Evolutionary conservation across 371 early-diverging fungal genomes (phyloP).

Genomic region (Apophysomyces variabilis): DNA sequence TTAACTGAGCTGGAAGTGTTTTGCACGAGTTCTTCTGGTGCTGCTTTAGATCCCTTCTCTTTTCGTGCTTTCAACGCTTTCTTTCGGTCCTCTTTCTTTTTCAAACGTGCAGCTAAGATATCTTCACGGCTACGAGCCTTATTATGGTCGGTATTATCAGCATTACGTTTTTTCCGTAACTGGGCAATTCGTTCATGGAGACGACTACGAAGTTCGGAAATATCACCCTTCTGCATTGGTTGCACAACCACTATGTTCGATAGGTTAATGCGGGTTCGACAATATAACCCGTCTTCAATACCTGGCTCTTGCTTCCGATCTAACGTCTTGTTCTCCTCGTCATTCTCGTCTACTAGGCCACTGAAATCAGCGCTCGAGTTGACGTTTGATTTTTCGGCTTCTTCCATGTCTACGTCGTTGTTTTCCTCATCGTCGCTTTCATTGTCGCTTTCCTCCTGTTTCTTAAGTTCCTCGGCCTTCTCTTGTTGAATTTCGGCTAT

Average conservation of each 20-base stretch:
- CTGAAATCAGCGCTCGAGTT: constrained; percentile 33
- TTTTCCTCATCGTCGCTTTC: constrained; percentile 25
- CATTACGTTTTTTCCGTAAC: constrained; percentile 74
- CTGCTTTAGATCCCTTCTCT: constrained; percentile 63
- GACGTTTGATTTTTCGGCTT: constrained; percentile 38
- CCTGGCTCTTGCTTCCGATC: constrained; percentile 13
- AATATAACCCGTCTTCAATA: neutral
- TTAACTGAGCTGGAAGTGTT: constrained; percentile 26
- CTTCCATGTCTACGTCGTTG: constrained; percentile 31
- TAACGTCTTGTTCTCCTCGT: constrained; percentile 20
- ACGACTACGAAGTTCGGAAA: constrained; percentile 70
- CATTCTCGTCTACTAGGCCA: constrained; percentile 24
- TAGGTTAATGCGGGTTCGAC: neutral
- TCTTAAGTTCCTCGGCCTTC: constrained; percentile 34
- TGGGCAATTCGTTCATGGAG: constrained; percentile 74
- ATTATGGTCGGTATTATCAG: constrained; percentile 36
- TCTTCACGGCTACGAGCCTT: constrained; percentile 74
- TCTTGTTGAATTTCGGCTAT: constrained; percentile 57
- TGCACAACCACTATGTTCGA: constrained; percentile 16
- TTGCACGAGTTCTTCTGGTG: constrained; percentile 59
- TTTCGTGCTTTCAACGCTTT: constrained; percentile 71
- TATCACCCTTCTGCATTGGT: constrained; percentile 54
- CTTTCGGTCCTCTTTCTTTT: constrained; percentile 75
- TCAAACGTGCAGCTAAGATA: constrained; percentile 76
- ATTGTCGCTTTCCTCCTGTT: constrained; percentile 27